Evolutionary conservation across 2,329 filamentous ascomycete species (phyloP).

Genomic region (Fusarium piperis): DNA sequence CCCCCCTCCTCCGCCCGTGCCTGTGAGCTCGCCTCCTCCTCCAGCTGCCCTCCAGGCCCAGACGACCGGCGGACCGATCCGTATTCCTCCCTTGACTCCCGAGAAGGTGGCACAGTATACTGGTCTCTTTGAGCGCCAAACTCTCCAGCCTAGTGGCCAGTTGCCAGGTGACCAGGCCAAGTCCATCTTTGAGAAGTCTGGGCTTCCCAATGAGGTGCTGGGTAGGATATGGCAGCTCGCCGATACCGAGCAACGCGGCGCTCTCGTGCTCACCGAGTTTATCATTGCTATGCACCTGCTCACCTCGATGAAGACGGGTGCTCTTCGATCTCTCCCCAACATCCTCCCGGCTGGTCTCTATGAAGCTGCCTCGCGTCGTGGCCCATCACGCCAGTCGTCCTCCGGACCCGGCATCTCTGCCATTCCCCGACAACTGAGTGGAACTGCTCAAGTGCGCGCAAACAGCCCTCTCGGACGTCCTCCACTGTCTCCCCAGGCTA

Average conservation of each 20-base stretch:
- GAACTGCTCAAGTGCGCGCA: constrained; percentile 71
- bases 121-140: constrained; percentile 89
- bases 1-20: constrained; percentile 54
- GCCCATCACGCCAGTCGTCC: constrained; percentile 60
- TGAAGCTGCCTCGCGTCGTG: constrained; percentile 84
- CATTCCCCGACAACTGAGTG: constrained; percentile 86
- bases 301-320: constrained; percentile 87
- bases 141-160: constrained; percentile 71
- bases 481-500: constrained; percentile 56
- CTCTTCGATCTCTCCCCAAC: constrained; percentile 80
- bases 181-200: constrained; percentile 93
- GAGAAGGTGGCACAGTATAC: constrained; percentile 93
- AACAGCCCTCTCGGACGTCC: constrained; percentile 66
- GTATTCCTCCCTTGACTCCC: constrained; percentile 87
- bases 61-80: constrained; percentile 74
- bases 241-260: constrained; percentile 91
- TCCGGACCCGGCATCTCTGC: constrained; percentile 66
- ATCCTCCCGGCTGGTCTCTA: constrained; percentile 86
- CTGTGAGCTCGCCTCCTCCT: constrained; percentile 54
- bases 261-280: constrained; percentile 88
- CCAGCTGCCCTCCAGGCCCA: constrained; percentile 65
- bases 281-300: constrained; percentile 98
- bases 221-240: constrained; percentile 97
- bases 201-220: constrained; percentile 86
- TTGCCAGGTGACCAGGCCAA: constrained; percentile 89